Evolutionary conservation across 192 early-diverging fungal species (phyloP), one percentile per base, ranked within the genome.

Genomic region (Phlyctochytrium planicorne): DNA sequence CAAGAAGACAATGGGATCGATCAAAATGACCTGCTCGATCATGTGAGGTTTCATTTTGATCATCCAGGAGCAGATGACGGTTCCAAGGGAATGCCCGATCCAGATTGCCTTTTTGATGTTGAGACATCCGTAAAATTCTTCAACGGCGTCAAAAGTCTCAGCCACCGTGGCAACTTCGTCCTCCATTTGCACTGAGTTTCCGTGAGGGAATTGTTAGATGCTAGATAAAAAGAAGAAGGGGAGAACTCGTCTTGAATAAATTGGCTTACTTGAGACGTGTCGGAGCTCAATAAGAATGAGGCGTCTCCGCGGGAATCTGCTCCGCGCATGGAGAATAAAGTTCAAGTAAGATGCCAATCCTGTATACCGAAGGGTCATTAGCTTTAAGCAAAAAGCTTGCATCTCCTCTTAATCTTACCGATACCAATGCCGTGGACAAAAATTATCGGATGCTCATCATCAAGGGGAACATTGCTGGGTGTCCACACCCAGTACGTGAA

Each of bases 371-470:
- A n/a, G n/a, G n/a, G n/a, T n/a, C n/a, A n/a, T n/a, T n/a, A n/a
- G n/a, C n/a, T n/a, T n/a, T n/a, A n/a, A n/a, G n/a, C n/a, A n/a
- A n/a, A n/a, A n/a, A n/a, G n/a, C n/a, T n/a, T n/a, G n/a, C n/a
- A n/a, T n/a, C n/a, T n/a, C n/a, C n/a, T n/a, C n/a, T n/a, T n/a
- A n/a, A n/a, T n/a, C n/a, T n/a, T n/a, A n/a, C n/a, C 88, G 55
- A 82, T 71, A 12, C 87, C 89, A 56, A 91, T 82, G 10, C 90
- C 90, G 68, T 90, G 90, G 16, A 89, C 83, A 52, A 89, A 89
- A 0, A 90, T 78, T 30, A 90, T 66, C 0, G 90, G 88, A 17
- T 74, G 68, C 29, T 57, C 20, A 6, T 6, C 40, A 6, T 6
- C 10, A 47, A 47, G 40, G 20, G 40, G 40, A 47, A 20, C n/a